Evolutionary conservation across 495 filamentous ascomycete genomes (phyloP), one percentile per base, ranked within the genome.

Genomic region (Talaromyces borbonicus): DNA sequence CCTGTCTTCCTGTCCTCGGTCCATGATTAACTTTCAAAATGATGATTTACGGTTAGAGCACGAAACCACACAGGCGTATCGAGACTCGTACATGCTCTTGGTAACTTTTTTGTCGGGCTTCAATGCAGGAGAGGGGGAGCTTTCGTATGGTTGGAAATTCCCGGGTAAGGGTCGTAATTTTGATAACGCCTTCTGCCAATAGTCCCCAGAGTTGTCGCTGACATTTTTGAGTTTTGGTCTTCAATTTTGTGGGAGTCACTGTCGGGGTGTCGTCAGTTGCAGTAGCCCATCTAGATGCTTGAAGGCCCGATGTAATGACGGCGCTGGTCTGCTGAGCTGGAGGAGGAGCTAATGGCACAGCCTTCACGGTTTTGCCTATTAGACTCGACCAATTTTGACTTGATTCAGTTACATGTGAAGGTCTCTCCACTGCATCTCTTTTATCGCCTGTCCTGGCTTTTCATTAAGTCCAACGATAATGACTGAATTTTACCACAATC

Each of bases 131-230:
- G 19, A 14, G 2, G 32, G 32, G 32, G 32, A 16, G 8, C 19
- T 18, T 9, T 12, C 4, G 30, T 11, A 24, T 22, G 8, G 15
- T 18, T 37, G 5, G 22, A 15, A n/a, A 6, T 41, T 23, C 15
- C 14, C 8, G n/a, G 35, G 15, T 11, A 38, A 20, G 14, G 35
- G 35, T 11, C 1, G 35, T 15, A 24, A 14, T 14, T 41, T 41
- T 14, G 38, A 23, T 14, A 41, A 41, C 11, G 38, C 16, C 23
- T 41, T 41, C 38, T 41, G 38, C 38, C 38, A 41, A 26, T 41
- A 41, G 22, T 26, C 38, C 3, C 14, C 22, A 26, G 31, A 35
- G 4, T 25, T 14, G 38, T 26, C 8, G 4, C 26, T 16, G 11
- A n/a, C n/a, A n/a, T n/a, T n/a, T n/a, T n/a, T n/a, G n/a, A n/a